A percentile compares a stretch with the other conserved stretches of the same genome.
Conservation (phyloP, 148 eudicot genomes). For the Persicaria tinctoria region DNA sequence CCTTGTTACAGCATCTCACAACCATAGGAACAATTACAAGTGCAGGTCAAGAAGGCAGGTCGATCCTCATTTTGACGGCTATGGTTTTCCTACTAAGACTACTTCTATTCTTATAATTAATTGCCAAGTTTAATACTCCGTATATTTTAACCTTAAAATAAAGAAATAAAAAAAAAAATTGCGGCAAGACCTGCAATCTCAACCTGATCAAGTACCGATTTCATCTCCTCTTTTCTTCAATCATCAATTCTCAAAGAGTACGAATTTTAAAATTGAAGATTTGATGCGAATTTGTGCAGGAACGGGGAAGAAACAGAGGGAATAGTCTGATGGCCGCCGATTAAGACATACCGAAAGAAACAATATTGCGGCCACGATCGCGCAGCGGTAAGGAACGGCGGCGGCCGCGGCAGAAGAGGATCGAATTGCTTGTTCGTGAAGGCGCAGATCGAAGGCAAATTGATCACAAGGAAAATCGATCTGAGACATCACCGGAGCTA, state of each 20-base stretch:
- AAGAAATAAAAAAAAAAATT: background rate
- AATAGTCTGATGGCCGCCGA: conserved; percentile 79
- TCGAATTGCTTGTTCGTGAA: conserved; percentile 30
- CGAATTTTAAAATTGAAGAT: background rate
- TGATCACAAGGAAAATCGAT: conserved; percentile 61
- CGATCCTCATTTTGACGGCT: no score
- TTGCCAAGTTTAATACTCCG: no score
- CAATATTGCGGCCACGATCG: conserved; percentile 12
- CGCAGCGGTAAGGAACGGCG: conserved; percentile 7
- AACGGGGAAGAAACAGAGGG: conserved; percentile 24
- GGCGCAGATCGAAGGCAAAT: conserved; percentile 74
- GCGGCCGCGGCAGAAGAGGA: background rate
- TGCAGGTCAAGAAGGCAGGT: no score
- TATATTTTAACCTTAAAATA: no score
- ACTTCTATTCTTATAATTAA: no score
- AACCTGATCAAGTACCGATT: background rate
- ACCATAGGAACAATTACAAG: no score
- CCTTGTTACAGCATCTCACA: no score
- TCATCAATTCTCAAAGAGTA: background rate
- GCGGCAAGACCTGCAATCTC: background rate
- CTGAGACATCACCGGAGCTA: conserved; percentile 37
- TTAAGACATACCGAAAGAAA: conserved; percentile 40
- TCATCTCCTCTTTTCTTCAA: background rate
- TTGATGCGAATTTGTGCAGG: conserved; percentile 14
- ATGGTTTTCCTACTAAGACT: no score